Percentiles rank a stretch among this genome's conserved stretches.
phyloP scores from a whole-genome alignment of 176 grass and related monocot genomes.

The Aegilops bicornis region DNA sequence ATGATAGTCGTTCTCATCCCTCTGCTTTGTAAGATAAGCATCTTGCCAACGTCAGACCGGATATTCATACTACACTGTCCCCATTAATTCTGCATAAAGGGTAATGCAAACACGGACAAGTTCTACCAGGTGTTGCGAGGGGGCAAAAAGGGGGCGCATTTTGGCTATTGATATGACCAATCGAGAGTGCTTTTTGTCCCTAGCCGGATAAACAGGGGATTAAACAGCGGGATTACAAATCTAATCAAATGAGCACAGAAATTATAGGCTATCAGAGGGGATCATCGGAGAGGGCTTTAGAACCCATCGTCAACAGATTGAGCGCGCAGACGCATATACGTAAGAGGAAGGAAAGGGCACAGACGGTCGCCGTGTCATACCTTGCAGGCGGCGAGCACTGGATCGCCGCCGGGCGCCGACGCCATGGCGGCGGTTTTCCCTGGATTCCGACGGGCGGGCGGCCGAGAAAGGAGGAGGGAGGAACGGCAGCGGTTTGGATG shows the following conservation, averaged over 20 bases:
- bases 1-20: not conserved
- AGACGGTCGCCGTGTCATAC: not conserved
- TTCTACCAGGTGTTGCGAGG: constrained; percentile 6
- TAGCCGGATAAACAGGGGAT: not conserved
- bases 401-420: constrained; percentile 10
- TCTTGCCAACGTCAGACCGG: not conserved
- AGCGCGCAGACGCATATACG: constrained; percentile 5
- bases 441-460: not conserved
- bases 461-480: not conserved
- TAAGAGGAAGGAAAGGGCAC: not conserved
- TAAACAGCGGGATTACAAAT: not conserved
- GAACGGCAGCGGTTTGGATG: not conserved
- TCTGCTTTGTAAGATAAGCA: not conserved
- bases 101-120: not conserved
- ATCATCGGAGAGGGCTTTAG: not conserved
- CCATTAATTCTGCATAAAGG: not conserved
- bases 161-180: not conserved
- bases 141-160: not conserved
- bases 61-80: not conserved
- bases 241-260: not conserved
- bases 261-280: not conserved
- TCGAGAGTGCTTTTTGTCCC: not conserved
- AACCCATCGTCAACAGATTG: constrained; percentile 8
- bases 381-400: constrained; percentile 16
- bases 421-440: not conserved